phyloP scores from a whole-genome alignment of 495 filamentous ascomycete species.

The Aspergillus avenaceus region DNA sequence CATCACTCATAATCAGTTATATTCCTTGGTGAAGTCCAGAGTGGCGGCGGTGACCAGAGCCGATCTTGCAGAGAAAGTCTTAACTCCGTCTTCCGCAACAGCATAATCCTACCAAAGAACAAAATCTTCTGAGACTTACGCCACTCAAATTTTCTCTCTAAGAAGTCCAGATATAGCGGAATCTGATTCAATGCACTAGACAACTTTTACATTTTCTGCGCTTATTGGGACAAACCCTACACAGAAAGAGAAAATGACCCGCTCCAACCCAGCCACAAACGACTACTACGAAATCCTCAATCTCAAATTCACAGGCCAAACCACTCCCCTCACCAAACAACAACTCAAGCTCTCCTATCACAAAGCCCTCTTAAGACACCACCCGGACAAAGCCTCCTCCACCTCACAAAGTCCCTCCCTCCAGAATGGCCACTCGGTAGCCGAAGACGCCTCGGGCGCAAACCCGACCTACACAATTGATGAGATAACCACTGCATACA shows the following conservation, averaged over 20 bases:
- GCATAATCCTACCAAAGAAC: not conserved
- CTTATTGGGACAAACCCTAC: not conserved
- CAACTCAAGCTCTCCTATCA: slow-evolving; percentile 74
- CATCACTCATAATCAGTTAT: not conserved
- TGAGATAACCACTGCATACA: slow-evolving; percentile 74
- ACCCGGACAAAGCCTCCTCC: slow-evolving; percentile 67
- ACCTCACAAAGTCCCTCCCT: slow-evolving; percentile 13
- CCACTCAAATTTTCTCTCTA: not conserved
- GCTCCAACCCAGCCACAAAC: slow-evolving; percentile 8
- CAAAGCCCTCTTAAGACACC: slow-evolving; percentile 69
- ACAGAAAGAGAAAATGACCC: slow-evolving; percentile 21
- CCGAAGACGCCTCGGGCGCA: not conserved
- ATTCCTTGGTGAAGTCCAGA: too few species aligned
- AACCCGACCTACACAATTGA: slow-evolving; percentile 57
- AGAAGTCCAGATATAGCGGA: too few species aligned
- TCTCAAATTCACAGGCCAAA: slow-evolving; percentile 32
- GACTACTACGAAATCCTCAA: slow-evolving; percentile 54
- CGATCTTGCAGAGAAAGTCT: not conserved
- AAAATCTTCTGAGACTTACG: too few species aligned
- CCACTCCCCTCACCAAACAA: slow-evolving; percentile 29
- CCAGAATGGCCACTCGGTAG: too few species aligned
- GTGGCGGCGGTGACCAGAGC: not conserved
- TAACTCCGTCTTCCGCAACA: not conserved
- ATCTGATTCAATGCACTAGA: not conserved
- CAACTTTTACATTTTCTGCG: too few species aligned